Evolutionary conservation across 768 basidiomycete species (phyloP).

Genomic region (Trametes villosa): DNA sequence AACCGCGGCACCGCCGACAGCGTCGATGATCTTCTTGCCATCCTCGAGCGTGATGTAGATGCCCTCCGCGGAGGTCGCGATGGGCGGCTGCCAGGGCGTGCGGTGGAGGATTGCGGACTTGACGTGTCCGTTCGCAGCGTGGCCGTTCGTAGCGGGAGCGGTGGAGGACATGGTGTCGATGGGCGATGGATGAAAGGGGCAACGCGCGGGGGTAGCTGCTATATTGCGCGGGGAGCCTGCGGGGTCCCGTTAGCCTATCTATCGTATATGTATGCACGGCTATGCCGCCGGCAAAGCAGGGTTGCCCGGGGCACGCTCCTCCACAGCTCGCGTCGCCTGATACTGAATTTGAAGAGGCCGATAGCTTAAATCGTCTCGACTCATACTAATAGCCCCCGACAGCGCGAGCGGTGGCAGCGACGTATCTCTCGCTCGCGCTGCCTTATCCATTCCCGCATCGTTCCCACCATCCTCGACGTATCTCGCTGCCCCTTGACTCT

Average conservation of each 20-base stretch:
- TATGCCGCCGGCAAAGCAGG: conserved; percentile 2
- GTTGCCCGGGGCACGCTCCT: too few relatives aligned
- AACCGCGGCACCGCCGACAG: conserved; percentile 86
- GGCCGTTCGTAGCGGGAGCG: conserved; percentile 7
- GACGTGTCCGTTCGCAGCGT: conserved; percentile 15
- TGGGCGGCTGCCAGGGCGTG: conserved; percentile 74
- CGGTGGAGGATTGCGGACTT: conserved; percentile 42
- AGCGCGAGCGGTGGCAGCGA: too few relatives aligned
- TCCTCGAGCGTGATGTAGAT: conserved; percentile 73
- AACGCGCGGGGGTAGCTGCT: neutral
- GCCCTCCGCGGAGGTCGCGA: conserved; percentile 68
- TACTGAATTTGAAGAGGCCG: too few relatives aligned
- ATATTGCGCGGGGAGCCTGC: neutral
- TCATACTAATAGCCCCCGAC: too few relatives aligned
- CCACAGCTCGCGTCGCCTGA: too few relatives aligned
- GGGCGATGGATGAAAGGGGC: neutral
- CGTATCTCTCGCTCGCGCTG: too few relatives aligned
- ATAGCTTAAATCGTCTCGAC: too few relatives aligned
- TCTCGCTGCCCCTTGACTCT: too few relatives aligned
- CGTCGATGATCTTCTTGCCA: conserved; percentile 74
- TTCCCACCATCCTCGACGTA: too few relatives aligned
- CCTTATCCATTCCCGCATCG: too few relatives aligned
- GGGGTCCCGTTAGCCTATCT: conserved; percentile 13
- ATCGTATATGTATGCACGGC: too few relatives aligned
- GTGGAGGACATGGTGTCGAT: conserved; percentile 4